phyloP scores from a whole-genome alignment of 768 basidiomycete genomes.

The Lactarius vividus region DNA sequence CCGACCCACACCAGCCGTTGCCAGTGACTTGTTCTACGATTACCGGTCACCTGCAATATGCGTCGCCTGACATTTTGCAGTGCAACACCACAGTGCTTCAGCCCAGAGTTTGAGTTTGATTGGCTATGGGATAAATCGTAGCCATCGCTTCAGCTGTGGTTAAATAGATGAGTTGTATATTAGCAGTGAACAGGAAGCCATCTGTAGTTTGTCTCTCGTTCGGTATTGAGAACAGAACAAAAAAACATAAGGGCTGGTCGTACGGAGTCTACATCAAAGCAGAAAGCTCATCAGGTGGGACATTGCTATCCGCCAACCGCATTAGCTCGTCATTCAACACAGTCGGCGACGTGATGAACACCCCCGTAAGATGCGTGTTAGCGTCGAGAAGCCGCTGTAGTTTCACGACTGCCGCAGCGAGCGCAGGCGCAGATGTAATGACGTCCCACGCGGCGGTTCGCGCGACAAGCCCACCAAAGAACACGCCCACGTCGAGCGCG shows the following conservation, averaged over 20 bases:
- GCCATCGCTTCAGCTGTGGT: neutral
- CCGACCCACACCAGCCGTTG: conserved; percentile 17
- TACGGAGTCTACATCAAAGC: neutral
- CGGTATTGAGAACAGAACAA: neutral
- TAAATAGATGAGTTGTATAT: neutral
- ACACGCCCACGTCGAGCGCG: neutral
- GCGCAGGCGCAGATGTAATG: neutral
- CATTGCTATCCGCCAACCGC: conserved; percentile 6
- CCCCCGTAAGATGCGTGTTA: neutral
- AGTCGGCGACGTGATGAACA: neutral
- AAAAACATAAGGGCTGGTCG: neutral
- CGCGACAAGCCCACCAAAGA: neutral
- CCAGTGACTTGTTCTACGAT: conserved; percentile 9
- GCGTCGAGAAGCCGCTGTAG: conserved; percentile 7
- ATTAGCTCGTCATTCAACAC: conserved; percentile 2
- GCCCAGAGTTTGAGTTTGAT: neutral
- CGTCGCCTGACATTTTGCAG: conserved; percentile 6
- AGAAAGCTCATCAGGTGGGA: neutral
- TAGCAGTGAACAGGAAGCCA: neutral
- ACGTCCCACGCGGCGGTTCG: neutral
- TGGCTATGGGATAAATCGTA: neutral
- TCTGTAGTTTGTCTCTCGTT: neutral
- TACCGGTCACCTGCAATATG: conserved; percentile 1
- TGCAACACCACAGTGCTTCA: neutral
- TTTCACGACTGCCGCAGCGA: neutral